Conservation (phyloP, 768 basidiomycete genomes). For the Leccinum variicolor region DNA sequence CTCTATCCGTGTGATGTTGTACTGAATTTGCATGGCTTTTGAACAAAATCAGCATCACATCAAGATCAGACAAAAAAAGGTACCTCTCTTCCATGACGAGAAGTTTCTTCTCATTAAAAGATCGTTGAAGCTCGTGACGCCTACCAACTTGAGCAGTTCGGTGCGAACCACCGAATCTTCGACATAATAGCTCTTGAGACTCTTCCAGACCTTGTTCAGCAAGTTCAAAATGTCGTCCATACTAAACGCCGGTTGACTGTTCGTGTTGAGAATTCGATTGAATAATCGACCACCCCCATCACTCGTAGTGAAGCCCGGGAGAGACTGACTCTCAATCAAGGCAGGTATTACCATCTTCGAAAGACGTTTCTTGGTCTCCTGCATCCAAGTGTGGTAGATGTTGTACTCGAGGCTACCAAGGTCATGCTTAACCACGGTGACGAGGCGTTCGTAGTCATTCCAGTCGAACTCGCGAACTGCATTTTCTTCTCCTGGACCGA, state of each 20-base stretch:
- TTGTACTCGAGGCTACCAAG: slow-evolving; percentile 98
- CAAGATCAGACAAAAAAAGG: slow-evolving; percentile 18
- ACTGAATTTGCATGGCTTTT: slow-evolving; percentile 99
- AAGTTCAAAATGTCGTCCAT: slow-evolving; percentile 99
- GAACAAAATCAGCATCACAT: background rate
- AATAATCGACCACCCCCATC: slow-evolving; percentile 93
- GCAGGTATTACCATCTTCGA: slow-evolving; percentile 99
- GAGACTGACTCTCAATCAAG: slow-evolving; percentile 93
- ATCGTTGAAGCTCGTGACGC: slow-evolving; percentile 97
- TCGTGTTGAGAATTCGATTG: slow-evolving; percentile 86
- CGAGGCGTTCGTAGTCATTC: slow-evolving; percentile 94
- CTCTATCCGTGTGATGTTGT: slow-evolving; percentile 95
- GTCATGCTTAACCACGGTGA: slow-evolving; percentile 98
- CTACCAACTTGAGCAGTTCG: slow-evolving; percentile 92
- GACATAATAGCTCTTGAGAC: slow-evolving; percentile 97
- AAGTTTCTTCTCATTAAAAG: slow-evolving; percentile 98
- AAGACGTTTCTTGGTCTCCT: slow-evolving; percentile 94
- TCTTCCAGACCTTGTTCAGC: slow-evolving; percentile 97
- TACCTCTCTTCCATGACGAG: slow-evolving; percentile 99
- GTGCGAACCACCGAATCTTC: slow-evolving; percentile 96
- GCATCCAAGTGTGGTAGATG: slow-evolving; percentile 99
- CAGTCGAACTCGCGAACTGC: slow-evolving; percentile 92
- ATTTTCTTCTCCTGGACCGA: slow-evolving; percentile 93
- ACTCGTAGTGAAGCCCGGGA: slow-evolving; percentile 95
- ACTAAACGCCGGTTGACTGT: slow-evolving; percentile 84